phyloP scores from a whole-genome alignment of 306 rosid genomes.

The Glycyrrhiza uralensis region DNA sequence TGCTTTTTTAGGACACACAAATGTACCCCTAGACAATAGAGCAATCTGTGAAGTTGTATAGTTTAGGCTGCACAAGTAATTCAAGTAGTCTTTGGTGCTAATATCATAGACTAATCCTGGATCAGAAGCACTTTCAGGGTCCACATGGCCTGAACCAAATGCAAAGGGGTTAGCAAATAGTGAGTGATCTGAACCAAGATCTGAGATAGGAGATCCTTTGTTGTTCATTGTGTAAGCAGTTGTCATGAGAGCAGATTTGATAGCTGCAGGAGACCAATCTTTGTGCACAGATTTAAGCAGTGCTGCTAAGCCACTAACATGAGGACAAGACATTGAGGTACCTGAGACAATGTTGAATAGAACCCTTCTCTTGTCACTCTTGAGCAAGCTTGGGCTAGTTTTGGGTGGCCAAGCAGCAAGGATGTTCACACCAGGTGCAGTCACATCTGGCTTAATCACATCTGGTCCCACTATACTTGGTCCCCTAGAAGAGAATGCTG shows the following conservation, averaged over 20 bases:
- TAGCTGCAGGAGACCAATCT: constrained; percentile 52
- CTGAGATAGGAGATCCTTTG: constrained; percentile 36
- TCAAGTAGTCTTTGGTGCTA: constrained; percentile 39
- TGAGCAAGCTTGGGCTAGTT: constrained; percentile 41
- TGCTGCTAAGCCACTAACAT: constrained; percentile 63
- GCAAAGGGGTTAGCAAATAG: too few relatives aligned
- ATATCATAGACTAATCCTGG: constrained; percentile 72
- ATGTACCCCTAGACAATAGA: constrained; percentile 39
- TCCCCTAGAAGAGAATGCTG: constrained; percentile 78
- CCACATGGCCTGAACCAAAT: too few relatives aligned
- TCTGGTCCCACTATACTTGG: constrained; percentile 47
- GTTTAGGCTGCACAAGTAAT: constrained; percentile 57
- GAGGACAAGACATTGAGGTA: constrained; percentile 86
- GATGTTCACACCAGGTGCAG: constrained; percentile 83
- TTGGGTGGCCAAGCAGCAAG: constrained; percentile 73
- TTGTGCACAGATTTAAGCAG: constrained; percentile 19
- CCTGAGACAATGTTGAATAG: constrained; percentile 65
- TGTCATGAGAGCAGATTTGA: constrained; percentile 83
- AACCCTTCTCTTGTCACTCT: constrained; percentile 52
- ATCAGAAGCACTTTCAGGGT: too few relatives aligned
- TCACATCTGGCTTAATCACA: constrained; percentile 68
- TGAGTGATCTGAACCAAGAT: constrained; percentile 20
- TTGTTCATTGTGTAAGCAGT: constrained; percentile 59
- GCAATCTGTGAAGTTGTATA: constrained; percentile 55
- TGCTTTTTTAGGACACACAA: constrained; percentile 32